Evolutionary conservation across 768 basidiomycete genomes (phyloP), one percentile per base, ranked within the genome.

Genomic region (Epithele typhae): DNA sequence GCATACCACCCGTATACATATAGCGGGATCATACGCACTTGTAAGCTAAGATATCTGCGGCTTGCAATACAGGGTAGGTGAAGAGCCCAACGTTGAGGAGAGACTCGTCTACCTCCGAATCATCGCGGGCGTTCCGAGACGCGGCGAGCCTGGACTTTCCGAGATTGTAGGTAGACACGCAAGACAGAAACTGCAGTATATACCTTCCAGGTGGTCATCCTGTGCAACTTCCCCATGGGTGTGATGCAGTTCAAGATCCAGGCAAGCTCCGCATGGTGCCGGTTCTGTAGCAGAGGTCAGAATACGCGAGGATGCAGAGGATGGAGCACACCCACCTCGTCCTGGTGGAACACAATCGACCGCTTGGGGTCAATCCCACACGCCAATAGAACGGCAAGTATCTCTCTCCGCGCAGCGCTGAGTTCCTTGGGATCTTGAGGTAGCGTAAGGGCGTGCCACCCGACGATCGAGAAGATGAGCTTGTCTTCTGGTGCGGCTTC

Each of bases 181-280:
- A 30, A 30, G 14, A n/a, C 8, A 7, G 27, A 30, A 14, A 30
- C 8, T 14, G 14, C 7, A 30, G 8, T 7, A 9, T 70, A 23
- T 49, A 88, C 92, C 79, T 97, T 98, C 92, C 94, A 97, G 0
- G 91, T 92, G 4, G 93, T 97, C 95, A 97, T 96, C 35, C 93
- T 68, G 33, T 82, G 79, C 9, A 97, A 68, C 55, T 81, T 82
- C 9, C 92, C 91, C 18, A 94, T 73, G 0, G 92, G 84, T 0
- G 90, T 85, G 25, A 92, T 67, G 56, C 92, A 95, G 53, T 79
- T 88, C 47, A 97, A 63, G 39, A 94, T 81, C 95, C 94, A 97
- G 3, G 87, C 84, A 15, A 96, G 68, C 55, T 97, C 93, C 1
- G 82, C 76, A 59, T 97, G 94, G 51, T 85, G 74, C 43, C 73